Evolutionary conservation across 371 early-diverging fungal genomes (phyloP).

Genomic region (Cokeromyces recurvatus): DNA sequence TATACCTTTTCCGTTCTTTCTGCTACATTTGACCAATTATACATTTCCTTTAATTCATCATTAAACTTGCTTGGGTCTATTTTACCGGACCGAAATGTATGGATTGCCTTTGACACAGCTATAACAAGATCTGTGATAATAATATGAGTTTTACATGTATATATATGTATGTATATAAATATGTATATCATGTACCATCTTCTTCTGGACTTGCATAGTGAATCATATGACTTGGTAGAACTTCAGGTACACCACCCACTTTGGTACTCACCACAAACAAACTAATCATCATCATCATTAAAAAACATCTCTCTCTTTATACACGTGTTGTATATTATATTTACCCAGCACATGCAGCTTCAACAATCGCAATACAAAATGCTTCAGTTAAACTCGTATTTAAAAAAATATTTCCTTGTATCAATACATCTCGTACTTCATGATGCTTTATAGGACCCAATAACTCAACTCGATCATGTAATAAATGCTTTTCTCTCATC

Average conservation of each 20-base stretch:
- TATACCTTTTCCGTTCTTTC: constrained; percentile 89
- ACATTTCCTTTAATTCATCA: constrained; percentile 85
- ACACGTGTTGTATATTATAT: background rate
- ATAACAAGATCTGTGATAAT: constrained; percentile 61
- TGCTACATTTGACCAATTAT: constrained; percentile 94
- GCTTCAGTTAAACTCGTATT: constrained; percentile 99
- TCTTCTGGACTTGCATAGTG: constrained; percentile 89
- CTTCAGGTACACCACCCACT: constrained; percentile 99
- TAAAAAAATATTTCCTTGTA: constrained; percentile 96
- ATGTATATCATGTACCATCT: constrained; percentile 55
- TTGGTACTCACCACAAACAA: constrained; percentile 96
- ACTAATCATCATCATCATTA: constrained; percentile 32
- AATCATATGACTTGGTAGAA: constrained; percentile 95
- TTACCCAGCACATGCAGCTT: constrained; percentile 97
- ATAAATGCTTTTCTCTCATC: constrained; percentile 90
- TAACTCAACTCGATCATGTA: constrained; percentile 93
- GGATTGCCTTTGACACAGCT: constrained; percentile 72
- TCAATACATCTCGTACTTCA: constrained; percentile 84
- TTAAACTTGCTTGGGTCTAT: constrained; percentile 76
- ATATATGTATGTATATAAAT: background rate
- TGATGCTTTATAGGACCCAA: constrained; percentile 87
- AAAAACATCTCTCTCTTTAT: too few relatives aligned
- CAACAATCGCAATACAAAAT: constrained; percentile 99
- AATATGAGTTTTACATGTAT: background rate
- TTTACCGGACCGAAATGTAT: constrained; percentile 60